These are phyloP conservation scores for Elsinoe australis DNA, from an alignment of 2,329 filamentous ascomycete species.

Conservation along the genomic window DNA sequence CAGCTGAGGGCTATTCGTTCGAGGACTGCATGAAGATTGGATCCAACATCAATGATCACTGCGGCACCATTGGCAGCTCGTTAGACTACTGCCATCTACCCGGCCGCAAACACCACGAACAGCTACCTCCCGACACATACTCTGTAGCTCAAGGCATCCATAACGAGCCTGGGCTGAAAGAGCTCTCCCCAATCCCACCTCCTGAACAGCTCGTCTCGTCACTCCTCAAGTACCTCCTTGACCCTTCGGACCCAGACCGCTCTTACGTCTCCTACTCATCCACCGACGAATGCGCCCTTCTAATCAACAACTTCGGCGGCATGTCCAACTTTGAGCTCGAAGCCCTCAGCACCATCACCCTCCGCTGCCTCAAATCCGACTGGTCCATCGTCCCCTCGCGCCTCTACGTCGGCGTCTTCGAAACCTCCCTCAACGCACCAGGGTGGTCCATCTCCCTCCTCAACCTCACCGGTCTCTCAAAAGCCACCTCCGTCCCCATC, in stretches of 20 bases:
- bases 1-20: slow-evolving; percentile 38
- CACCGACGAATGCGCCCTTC: slow-evolving; percentile 39
- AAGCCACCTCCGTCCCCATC: slow-evolving; percentile 33
- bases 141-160: slow-evolving; percentile 46
- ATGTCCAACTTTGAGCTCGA: slow-evolving; percentile 43
- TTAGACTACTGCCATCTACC: slow-evolving; percentile 49
- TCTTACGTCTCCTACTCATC: slow-evolving; percentile 43
- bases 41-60: slow-evolving; percentile 36
- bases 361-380: slow-evolving; percentile 36
- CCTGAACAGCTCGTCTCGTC: slow-evolving; percentile 42
- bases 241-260: slow-evolving; percentile 41
- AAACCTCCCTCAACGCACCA: slow-evolving; percentile 49
- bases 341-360: slow-evolving; percentile 38
- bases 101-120: slow-evolving; percentile 44
- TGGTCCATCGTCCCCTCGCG: slow-evolving; percentile 44
- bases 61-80: slow-evolving; percentile 45
- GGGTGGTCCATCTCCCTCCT: slow-evolving; percentile 51
- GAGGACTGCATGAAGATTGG: slow-evolving; percentile 41
- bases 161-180: slow-evolving; percentile 44
- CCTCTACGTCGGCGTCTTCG: slow-evolving; percentile 43
- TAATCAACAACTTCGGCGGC: slow-evolving; percentile 46
- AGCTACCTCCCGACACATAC: slow-evolving; percentile 29
- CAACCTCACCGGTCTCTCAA: slow-evolving; percentile 43
- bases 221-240: slow-evolving; percentile 43
- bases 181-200: slow-evolving; percentile 41